Evolutionary conservation across 140 eudicot species (phyloP).

Genomic region (Bidens hawaiensis): DNA sequence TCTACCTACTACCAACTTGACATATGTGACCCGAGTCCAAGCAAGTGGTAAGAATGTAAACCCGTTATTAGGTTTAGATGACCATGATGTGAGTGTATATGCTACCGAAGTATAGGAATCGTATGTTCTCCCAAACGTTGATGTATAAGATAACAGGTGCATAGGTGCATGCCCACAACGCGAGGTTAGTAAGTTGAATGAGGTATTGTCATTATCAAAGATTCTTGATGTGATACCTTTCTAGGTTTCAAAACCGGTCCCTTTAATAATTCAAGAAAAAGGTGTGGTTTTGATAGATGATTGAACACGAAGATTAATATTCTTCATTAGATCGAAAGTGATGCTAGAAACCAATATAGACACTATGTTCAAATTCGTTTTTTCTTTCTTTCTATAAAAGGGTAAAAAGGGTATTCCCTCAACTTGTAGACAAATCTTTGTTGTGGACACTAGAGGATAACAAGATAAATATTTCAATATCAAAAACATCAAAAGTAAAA

Average conservation of each 20-base stretch:
- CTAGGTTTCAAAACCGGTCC: conserved; percentile 1
- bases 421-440: conserved; percentile 13
- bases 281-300: conserved; percentile 13
- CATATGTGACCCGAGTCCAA: not conserved
- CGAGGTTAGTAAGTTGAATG: conserved; percentile 7
- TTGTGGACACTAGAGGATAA: conserved; percentile 5
- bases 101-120: not conserved
- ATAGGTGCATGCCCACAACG: conserved; percentile 11
- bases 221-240: conserved; percentile 23
- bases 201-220: conserved; percentile 1
- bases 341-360: conserved; percentile 12
- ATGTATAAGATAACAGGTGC: conserved; percentile 11
- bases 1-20: not conserved
- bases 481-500: not conserved
- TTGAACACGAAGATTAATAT: conserved; percentile 15
- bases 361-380: conserved; percentile 1
- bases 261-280: conserved; percentile 33
- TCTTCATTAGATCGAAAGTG: conserved; percentile 17
- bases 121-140: conserved; percentile 4
- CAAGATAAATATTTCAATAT: not conserved
- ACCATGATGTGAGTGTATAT: not conserved
- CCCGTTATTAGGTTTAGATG: not conserved
- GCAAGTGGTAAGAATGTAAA: conserved; percentile 14
- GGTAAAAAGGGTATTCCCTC: not conserved
- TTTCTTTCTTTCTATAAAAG: not conserved